These are phyloP conservation scores for Erucastrum elatum DNA, from an alignment of 345 rosid genomes.

Conservation along the genomic window DNA sequence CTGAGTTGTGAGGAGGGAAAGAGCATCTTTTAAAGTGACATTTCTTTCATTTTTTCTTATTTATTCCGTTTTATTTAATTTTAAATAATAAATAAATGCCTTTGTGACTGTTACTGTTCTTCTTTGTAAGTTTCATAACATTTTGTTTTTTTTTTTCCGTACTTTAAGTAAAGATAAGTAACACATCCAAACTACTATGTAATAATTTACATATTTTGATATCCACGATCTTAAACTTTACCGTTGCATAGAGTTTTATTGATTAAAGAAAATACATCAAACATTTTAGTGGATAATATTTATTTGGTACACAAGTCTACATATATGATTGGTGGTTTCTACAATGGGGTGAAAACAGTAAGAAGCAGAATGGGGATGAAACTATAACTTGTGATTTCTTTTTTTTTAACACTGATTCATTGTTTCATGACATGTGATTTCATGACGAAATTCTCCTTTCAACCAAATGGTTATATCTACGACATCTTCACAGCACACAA, in stretches of 20 bases:
- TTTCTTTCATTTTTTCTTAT: conserved; percentile 13
- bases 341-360: not conserved
- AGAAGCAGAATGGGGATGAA: not conserved
- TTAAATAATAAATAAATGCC: not conserved
- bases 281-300: too few relatives aligned
- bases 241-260: conserved; percentile 6
- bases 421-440: too few relatives aligned
- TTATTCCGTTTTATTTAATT: not conserved
- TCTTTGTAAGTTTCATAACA: not conserved
- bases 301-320: not conserved
- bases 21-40: conserved; percentile 44
- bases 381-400: not conserved
- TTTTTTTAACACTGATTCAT: too few relatives aligned
- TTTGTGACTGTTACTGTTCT: conserved; percentile 20
- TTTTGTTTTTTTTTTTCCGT: not conserved
- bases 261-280: not conserved
- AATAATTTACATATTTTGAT: not conserved
- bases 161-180: not conserved
- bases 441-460: too few relatives aligned
- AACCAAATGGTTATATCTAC: too few relatives aligned
- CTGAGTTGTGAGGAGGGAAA: conserved; percentile 37
- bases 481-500: too few relatives aligned
- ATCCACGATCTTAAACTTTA: not conserved
- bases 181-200: conserved; percentile 18
- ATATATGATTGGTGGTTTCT: not conserved